Evolutionary conservation across 441 rosid species (phyloP), one percentile per base, ranked within the genome.

Genomic region (Metrosideros polymorpha): DNA sequence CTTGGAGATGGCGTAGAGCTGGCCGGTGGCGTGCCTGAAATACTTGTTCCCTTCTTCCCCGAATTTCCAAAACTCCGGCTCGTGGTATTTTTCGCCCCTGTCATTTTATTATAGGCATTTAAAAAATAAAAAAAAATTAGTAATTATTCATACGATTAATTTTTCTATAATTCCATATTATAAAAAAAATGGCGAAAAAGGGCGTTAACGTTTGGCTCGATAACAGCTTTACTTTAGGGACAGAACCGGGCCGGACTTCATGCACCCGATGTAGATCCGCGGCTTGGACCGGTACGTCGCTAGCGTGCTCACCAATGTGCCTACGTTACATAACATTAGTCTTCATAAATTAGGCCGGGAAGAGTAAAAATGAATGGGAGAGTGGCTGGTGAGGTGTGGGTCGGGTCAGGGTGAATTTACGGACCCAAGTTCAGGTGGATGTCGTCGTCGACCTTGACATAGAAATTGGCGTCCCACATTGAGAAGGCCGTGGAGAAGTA

Each of bases 231-330:
- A 97, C 98, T 94, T 93, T 49, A 92, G 93, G 49, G 93, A 91
- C 22, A 97, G 93, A 86, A 97, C 98, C 3, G 99, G 98, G 4
- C 99, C 98, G 6, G 99, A 96, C 85, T 96, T 97, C 99, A 97
- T 97, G 92, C 99, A 97, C 3, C 99, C 99, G 22, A 97, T 94
- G 85, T 96, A 97, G 29, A 93, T 88, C 86, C 96, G 89, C 0
- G 97, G 95, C 88, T 92, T 97, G 57, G 93, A 86, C 61, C 96
- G 91, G 89, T 96, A 79, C 56, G 87, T 91, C 1, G 94, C 93
- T 24, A 97, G 91, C 6, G 94, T 89, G 42, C 87, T 92, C 30
- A 45, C 92, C 22, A 97, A 88, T 93, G 85, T 91, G 4, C 98
- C 99, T 94, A 12, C 9, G 9, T 35, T 24, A 19, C 77, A 19